These are phyloP conservation scores for Heliophila coronopifolia DNA, from an alignment of 441 rosid species.

Conservation along the genomic window DNA sequence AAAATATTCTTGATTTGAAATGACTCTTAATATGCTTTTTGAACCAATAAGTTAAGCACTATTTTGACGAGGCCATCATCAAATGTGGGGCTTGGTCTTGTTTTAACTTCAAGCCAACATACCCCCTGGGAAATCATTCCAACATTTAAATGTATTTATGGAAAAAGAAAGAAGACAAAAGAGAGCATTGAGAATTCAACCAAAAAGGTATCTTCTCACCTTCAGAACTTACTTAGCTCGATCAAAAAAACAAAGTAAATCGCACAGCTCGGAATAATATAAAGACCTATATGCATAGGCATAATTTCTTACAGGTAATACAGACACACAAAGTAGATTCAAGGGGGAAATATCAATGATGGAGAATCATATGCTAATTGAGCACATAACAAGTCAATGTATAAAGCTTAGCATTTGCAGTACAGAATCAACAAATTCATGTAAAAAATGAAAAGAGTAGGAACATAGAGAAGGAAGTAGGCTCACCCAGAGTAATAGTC, in stretches of 20 bases:
- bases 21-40: constrained; percentile 48
- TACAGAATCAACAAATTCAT: not conserved
- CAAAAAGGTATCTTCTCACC: constrained; percentile 20
- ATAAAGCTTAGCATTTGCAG: not conserved
- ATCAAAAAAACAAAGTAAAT: not conserved
- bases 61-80: constrained; percentile 64
- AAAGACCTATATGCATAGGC: not conserved
- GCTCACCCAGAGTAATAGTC: too few relatives aligned
- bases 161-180: constrained; percentile 31
- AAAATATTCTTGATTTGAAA: constrained; percentile 54
- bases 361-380: not conserved
- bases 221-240: not conserved
- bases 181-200: constrained; percentile 22
- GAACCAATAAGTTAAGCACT: constrained; percentile 57
- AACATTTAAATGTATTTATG: constrained; percentile 54
- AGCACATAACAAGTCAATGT: not conserved
- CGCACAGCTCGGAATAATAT: not conserved
- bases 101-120: constrained; percentile 96
- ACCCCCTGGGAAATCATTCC: constrained; percentile 96
- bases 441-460: not conserved
- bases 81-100: constrained; percentile 91
- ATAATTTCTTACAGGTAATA: not conserved
- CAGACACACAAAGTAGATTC: not conserved
- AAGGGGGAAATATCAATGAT: not conserved
- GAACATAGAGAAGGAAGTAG: too few relatives aligned